Evolutionary conservation across 2,329 filamentous ascomycete species (phyloP).

Genomic region (Sarocladiaceae sp.): DNA sequence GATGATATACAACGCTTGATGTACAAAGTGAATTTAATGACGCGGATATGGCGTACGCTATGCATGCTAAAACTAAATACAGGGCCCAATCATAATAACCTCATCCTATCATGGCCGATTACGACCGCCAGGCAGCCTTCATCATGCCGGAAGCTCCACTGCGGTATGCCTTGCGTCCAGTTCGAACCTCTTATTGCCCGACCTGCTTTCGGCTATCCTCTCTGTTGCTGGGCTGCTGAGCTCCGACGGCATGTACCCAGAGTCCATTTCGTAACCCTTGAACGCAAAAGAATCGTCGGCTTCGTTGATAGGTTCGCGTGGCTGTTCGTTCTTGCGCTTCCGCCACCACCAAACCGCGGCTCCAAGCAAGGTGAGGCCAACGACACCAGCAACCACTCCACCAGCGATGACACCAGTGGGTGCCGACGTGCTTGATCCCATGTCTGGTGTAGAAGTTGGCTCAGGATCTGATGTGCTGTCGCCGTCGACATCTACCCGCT

Average conservation of each 20-base stretch:
- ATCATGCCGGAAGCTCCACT: slow-evolving; percentile 6
- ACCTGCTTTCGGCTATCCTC: not conserved
- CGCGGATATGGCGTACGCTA: no score
- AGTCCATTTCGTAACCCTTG: slow-evolving; percentile 2
- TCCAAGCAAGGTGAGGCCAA: not conserved
- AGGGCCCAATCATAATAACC: no score
- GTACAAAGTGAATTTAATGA: no score
- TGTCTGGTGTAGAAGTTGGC: not conserved
- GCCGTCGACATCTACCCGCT: not conserved
- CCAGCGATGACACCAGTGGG: not conserved
- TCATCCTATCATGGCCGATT: no score
- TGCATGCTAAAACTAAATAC: no score
- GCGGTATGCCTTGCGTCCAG: not conserved
- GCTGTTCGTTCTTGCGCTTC: not conserved
- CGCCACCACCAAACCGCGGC: not conserved
- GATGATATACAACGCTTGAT: no score
- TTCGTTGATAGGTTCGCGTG: not conserved
- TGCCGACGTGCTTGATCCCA: not conserved
- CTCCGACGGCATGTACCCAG: not conserved
- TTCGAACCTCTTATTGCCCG: not conserved
- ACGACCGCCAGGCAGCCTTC: not conserved
- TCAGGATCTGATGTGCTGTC: not conserved
- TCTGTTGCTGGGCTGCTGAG: not conserved
- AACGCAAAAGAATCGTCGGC: slow-evolving; percentile 3
- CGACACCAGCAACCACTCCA: not conserved